A percentile compares a stretch with the other conserved stretches of the same genome.
phyloP scores from a whole-genome alignment of 805 yeast genomes.

The Metschnikowia arizonensis region DNA sequence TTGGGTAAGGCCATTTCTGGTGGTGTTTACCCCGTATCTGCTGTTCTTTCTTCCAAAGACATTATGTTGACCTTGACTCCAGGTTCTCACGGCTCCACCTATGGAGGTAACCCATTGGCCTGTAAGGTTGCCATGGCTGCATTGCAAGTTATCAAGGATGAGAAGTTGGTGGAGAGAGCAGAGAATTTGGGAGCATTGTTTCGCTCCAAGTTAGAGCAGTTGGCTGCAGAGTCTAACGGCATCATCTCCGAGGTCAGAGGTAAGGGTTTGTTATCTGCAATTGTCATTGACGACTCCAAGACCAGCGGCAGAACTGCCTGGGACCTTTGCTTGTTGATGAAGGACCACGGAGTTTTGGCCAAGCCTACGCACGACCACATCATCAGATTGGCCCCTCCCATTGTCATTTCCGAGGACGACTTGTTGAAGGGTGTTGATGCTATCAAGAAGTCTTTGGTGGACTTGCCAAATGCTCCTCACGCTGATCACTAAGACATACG shows the following conservation, averaged over 20 bases:
- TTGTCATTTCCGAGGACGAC: constrained; percentile 86
- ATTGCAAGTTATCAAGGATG: constrained; percentile 82
- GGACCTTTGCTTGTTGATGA: constrained; percentile 91
- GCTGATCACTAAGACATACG: constrained; percentile 37
- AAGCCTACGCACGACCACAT: constrained; percentile 96
- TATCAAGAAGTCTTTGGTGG: constrained; percentile 55
- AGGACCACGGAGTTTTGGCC: constrained; percentile 83
- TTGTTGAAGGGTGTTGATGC: constrained; percentile 74
- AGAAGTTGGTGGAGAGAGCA: constrained; percentile 78
- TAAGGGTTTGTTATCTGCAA: constrained; percentile 81
- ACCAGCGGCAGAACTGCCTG: constrained; percentile 91
- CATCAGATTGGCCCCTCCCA: constrained; percentile 93
- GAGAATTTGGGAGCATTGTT: constrained; percentile 64
- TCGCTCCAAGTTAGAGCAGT: constrained; percentile 51
- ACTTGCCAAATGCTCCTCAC: constrained; percentile 52
- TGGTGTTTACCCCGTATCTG: constrained; percentile 89
- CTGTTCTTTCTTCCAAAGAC: constrained; percentile 84
- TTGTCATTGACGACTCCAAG: constrained; percentile 81
- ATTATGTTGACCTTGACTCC: constrained; percentile 88
- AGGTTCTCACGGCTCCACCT: constrained; percentile 96
- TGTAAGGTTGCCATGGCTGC: constrained; percentile 94
- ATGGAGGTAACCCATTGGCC: constrained; percentile 96
- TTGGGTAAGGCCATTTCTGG: constrained; percentile 96
- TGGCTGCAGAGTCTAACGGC: constrained; percentile 50
- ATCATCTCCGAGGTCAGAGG: constrained; percentile 69